A percentile compares a stretch with the other conserved stretches of the same genome.
These are phyloP conservation scores for Nicotiana attenuata DNA, from an alignment of 257 asterid genomes.

Conservation along the genomic window DNA sequence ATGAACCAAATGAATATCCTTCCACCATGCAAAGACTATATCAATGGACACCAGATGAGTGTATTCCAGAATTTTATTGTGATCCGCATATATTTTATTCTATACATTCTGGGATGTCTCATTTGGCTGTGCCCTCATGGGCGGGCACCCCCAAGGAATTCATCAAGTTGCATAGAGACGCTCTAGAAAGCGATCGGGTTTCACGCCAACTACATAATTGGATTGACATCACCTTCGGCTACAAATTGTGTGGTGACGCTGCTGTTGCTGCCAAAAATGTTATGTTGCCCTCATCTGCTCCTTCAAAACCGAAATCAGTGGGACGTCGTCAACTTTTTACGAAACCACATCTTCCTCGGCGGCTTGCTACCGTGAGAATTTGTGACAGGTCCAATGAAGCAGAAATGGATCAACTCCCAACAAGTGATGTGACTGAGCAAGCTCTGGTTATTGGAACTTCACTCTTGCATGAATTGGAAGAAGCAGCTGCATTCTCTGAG, in stretches of 20 bases:
- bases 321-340: constrained; percentile 92
- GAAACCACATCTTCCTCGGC: constrained; percentile 86
- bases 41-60: constrained; percentile 99
- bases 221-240: constrained; percentile 96
- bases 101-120: constrained; percentile 85
- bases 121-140: constrained; percentile 91
- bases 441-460: constrained; percentile 27
- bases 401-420: constrained; percentile 12
- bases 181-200: constrained; percentile 69
- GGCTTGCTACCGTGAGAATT: constrained; percentile 21
- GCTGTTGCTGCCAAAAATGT: constrained; percentile 89
- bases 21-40: constrained; percentile 93
- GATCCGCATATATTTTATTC: constrained; percentile 80
- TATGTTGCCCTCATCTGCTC: constrained; percentile 69
- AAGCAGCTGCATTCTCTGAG: constrained; percentile 72
- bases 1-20: constrained; percentile 98
- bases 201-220: constrained; percentile 76
- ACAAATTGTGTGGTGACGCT: constrained; percentile 90
- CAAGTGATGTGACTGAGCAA: constrained; percentile 20
- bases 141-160: constrained; percentile 81
- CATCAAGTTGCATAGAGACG: constrained; percentile 77
- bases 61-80: constrained; percentile 94
- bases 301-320: constrained; percentile 49
- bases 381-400: constrained; percentile 21
- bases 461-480: constrained; percentile 54